Base-by-base conservation (phyloP, 192 early-diverging fungal species). In the Umbelopsis sp. region DNA sequence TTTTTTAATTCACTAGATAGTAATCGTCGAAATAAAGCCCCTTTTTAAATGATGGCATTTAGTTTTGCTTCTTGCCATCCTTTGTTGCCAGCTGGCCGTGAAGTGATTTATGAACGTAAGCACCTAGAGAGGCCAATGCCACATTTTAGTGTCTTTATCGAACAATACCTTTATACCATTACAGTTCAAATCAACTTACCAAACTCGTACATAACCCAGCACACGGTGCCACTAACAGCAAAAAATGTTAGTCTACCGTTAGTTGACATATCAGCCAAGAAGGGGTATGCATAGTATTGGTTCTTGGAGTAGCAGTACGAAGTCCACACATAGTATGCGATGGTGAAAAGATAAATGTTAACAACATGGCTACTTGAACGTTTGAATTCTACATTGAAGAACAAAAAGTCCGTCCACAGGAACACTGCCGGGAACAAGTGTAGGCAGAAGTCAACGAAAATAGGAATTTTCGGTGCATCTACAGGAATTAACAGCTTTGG, bases 381-480 rank as follows among this genome's bases (percentile, higher is more conserved):
- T 56, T 45, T 32, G 49, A 78, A 78, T n/a, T 70, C 59, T 4
- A 52, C 24, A 20, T 72, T 70, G 26, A 73, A 70, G 26, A 78
- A 31, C 68, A 78, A 73, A 52, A 78, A 78, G 54, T 78, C 72
- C 1, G 44, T 22, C 77, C 77, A 78, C 9, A 73, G 12, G 22
- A 78, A 62, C 12, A 78, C 6, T 6, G 72, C 67, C 21, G 77
- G 77, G 50, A 69, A 74, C 24, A 78, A 56, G 54, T 78, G 77
- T 12, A 78, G 59, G 10, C 71, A 59, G 12, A 45, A 50, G 65
- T 78, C 77, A 22, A 78, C 31, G 10, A 66, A 1, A 14, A 70
- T 16, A 26, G 77, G 77, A 45, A 78, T 69, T 20, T 56, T 38
- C 7, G 45, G 29, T 14, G 74, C 62, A 25, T 69, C 72, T 0